Evolutionary conservation across 352 stramenopile genomes (phyloP), one percentile per base, ranked within the genome.

Genomic region (Hyaloperonospora brassicae): DNA sequence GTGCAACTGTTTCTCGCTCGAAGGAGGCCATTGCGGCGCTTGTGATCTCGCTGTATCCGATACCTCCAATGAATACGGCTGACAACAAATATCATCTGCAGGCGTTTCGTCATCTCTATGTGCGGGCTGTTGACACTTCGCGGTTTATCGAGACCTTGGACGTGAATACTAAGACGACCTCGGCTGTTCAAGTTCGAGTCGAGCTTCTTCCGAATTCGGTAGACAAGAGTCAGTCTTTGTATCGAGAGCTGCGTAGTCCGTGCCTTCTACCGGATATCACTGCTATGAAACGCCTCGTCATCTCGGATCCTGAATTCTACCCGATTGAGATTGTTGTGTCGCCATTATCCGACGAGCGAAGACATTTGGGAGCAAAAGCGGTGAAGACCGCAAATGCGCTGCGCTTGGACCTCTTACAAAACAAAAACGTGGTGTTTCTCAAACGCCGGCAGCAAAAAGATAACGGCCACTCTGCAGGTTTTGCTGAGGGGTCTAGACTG

Each of bases 41-140:
- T 5, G 71, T 99, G 30, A 75, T 95, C 10, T 83, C 97, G 21
- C 88, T 99, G 30, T 99, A 93, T 49, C 97, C 96, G 36, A 84
- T 97, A 60, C 95, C 81, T 47, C 88, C 96, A 7, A 82, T 91
- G 55, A 85, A 89, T 57, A 96, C 93, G 21, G 86, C 84, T 11
- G 95, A 98, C 64, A 98, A 98, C 66, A 96, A 97, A 72, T 87
- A 89, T 52, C 79, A 92, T 61, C 62, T 94, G 2, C 81, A 92
- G 45, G 80, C 84, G 14, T 87, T 94, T 23, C 81, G 95, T 1
- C 95, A 98, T 65, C 61, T 98, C 41, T 96, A 95, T 58, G 84
- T 93, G 22, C 57, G 94, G 25, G 87, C 87, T 7, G 73, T 89
- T 2, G 86, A 96, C 50, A 77, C 60, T 0, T 80, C 73, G 11